Evolutionary conservation across 257 asterid genomes (phyloP).

Genomic region (Solanum bukasovii): DNA sequence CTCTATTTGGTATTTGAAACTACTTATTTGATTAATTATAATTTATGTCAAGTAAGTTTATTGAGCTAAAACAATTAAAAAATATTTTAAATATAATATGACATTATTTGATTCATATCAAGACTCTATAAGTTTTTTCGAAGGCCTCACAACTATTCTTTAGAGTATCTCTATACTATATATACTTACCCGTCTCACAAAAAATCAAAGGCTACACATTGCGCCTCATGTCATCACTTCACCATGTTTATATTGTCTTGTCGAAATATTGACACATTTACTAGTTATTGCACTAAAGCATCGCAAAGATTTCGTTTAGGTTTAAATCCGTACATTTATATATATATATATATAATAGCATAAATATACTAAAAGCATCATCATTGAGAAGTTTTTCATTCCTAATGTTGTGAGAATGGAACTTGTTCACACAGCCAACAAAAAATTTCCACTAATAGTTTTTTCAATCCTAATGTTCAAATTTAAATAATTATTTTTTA

Average conservation of each 20-base stretch:
- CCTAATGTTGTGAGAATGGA: not conserved
- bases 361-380: not conserved
- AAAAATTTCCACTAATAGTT: not conserved
- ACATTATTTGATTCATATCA: no score
- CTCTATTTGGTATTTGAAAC: not conserved
- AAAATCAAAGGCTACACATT: not conserved
- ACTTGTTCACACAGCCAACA: not conserved
- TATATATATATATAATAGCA: no score
- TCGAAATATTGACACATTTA: not conserved
- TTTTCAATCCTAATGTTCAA: not conserved
- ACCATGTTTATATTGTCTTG: not conserved
- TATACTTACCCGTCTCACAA: not conserved
- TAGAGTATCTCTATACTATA: not conserved
- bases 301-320: accelerated
- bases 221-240: not conserved
- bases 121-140: no score
- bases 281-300: not conserved
- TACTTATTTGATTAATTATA: not conserved
- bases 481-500: not conserved
- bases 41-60: not conserved
- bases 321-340: no score
- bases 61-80: not conserved
- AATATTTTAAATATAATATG: no score
- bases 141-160: no score
- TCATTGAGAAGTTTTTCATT: not conserved